Evolutionary conservation across 2,329 filamentous ascomycete genomes (phyloP).

Genomic region (Chlorencoelia australis): DNA sequence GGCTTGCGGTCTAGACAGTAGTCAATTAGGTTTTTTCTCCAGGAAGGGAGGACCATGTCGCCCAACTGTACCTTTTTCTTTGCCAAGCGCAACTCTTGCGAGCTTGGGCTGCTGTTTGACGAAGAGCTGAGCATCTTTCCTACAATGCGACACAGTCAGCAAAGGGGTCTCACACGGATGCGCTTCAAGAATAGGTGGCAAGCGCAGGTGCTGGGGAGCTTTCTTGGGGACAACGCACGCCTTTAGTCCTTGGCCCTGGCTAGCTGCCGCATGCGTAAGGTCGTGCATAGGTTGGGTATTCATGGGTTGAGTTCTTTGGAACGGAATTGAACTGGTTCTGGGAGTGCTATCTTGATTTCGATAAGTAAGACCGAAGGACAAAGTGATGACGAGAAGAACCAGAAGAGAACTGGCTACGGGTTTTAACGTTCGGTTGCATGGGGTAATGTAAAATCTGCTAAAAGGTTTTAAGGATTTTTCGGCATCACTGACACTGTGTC

Average conservation of each 20-base stretch:
- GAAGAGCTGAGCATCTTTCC: conserved; percentile 44
- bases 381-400: conserved; percentile 1
- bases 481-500: too few relatives aligned
- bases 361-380: background rate
- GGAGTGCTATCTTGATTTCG: too few relatives aligned
- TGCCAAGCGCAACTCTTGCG: conserved; percentile 59
- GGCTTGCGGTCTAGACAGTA: conserved; percentile 62
- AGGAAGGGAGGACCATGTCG: conserved; percentile 1
- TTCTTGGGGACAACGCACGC: conserved; percentile 13
- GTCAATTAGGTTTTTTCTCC: conserved; percentile 5
- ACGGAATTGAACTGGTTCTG: too few relatives aligned
- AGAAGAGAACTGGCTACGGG: conserved; percentile 2
- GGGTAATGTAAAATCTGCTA: too few relatives aligned
- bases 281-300: conserved; percentile 15
- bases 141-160: conserved; percentile 25
- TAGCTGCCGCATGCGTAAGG: conserved; percentile 18
- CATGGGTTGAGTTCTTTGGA: too few relatives aligned
- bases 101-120: conserved; percentile 59
- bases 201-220: too few relatives aligned
- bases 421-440: too few relatives aligned
- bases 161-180: conserved; percentile 16
- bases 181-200: background rate
- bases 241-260: conserved; percentile 15
- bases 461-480: too few relatives aligned
- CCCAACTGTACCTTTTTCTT: conserved; percentile 55